These are phyloP conservation scores for Candida mesenterica DNA, from an alignment of 1,139 yeast genomes.

Conservation along the genomic window DNA sequence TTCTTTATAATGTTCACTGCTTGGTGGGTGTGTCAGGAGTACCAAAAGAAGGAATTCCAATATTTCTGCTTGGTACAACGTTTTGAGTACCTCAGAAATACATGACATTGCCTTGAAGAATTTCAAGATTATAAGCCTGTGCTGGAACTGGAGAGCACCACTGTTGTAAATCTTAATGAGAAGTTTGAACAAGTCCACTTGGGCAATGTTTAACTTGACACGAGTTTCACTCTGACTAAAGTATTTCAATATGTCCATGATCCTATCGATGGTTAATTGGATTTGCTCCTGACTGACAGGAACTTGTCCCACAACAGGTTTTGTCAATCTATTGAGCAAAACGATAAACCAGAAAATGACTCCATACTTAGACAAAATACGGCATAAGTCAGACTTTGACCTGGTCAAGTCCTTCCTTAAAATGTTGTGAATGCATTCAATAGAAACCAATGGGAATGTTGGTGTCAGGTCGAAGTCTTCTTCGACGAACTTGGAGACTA, in stretches of 20 bases:
- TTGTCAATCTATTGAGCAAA: slow-evolving; percentile 32
- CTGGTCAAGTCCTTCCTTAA: slow-evolving; percentile 43
- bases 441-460: slow-evolving; percentile 46
- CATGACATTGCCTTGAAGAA: slow-evolving; percentile 46
- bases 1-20: slow-evolving; percentile 36
- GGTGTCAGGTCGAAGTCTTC: slow-evolving; percentile 51
- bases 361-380: slow-evolving; percentile 51
- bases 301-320: slow-evolving; percentile 6
- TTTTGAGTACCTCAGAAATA: slow-evolving; percentile 33
- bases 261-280: slow-evolving; percentile 32
- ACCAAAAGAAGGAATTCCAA: slow-evolving; percentile 37
- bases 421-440: slow-evolving; percentile 46
- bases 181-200: slow-evolving; percentile 45
- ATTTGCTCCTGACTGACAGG: slow-evolving; percentile 19
- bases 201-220: slow-evolving; percentile 40
- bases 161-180: slow-evolving; percentile 34
- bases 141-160: slow-evolving; percentile 26
- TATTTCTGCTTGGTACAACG: slow-evolving; percentile 41
- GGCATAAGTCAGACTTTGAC: slow-evolving; percentile 53
- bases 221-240: slow-evolving; percentile 46
- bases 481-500: slow-evolving; percentile 51
- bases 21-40: slow-evolving; percentile 30
- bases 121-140: slow-evolving; percentile 40
- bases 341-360: slow-evolving; percentile 51
- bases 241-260: slow-evolving; percentile 38